Conservation (phyloP, 2,329 filamentous ascomycete genomes). For the Ophiognomonia clavigignenti-juglandacearum region DNA sequence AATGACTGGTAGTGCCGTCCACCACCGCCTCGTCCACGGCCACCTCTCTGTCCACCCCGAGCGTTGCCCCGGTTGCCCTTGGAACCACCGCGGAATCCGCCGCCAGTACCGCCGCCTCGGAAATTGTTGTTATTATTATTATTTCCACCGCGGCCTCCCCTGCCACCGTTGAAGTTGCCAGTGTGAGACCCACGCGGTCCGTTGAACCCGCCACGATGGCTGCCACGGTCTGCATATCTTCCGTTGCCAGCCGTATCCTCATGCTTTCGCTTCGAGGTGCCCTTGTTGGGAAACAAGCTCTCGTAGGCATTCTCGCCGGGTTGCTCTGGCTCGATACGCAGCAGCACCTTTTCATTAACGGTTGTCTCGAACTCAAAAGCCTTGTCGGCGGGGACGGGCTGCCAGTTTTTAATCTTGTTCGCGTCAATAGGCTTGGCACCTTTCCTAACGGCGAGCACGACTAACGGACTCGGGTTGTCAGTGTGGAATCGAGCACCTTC, state of each 20-base stretch:
- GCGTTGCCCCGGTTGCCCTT: slow-evolving; percentile 17
- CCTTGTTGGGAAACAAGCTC: slow-evolving; percentile 54
- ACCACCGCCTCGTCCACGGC: slow-evolving; percentile 43
- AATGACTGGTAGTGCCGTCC: slow-evolving; percentile 57
- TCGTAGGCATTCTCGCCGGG: slow-evolving; percentile 59
- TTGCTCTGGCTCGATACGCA: slow-evolving; percentile 73
- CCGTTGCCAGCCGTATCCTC: slow-evolving; percentile 36
- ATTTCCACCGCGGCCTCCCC: slow-evolving; percentile 31
- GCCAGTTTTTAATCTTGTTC: slow-evolving; percentile 77
- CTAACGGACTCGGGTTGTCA: slow-evolving; percentile 70
- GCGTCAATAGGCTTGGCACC: slow-evolving; percentile 75
- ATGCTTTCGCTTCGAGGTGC: slow-evolving; percentile 55
- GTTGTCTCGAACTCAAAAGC: slow-evolving; percentile 74
- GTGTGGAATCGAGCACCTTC: slow-evolving; percentile 66
- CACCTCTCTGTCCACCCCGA: slow-evolving; percentile 36
- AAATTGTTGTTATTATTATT: slow-evolving; percentile 19
- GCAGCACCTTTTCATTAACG: slow-evolving; percentile 79
- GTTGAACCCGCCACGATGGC: slow-evolving; percentile 19
- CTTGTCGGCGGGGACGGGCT: slow-evolving; percentile 65
- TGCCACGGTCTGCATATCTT: not conserved
- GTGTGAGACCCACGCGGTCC: slow-evolving; percentile 17
- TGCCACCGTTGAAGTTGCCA: slow-evolving; percentile 24
- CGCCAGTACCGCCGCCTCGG: slow-evolving; percentile 31
- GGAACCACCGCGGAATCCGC: slow-evolving; percentile 6
- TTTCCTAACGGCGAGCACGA: slow-evolving; percentile 77